Percentiles rank a stretch among this genome's conserved stretches.
phyloP scores from a whole-genome alignment of 2,329 filamentous ascomycete genomes.

The Apiospora arundinis region DNA sequence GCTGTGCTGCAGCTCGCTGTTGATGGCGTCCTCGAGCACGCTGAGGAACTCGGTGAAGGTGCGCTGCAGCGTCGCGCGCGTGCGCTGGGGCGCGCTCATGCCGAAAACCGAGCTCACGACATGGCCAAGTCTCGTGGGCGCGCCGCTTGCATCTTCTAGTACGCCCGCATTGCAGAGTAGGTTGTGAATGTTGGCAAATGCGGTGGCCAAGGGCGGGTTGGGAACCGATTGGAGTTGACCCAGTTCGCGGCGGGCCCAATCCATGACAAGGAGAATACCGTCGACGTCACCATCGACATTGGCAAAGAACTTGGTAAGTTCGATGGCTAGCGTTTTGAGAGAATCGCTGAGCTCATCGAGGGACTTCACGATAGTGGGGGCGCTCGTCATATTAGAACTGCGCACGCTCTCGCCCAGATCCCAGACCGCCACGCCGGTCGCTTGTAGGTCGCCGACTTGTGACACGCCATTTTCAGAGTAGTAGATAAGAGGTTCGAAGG shows the following conservation, averaged over 20 bases:
- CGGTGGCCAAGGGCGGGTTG: slow-evolving; percentile 68
- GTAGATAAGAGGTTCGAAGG: slow-evolving; percentile 93
- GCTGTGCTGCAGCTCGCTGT: slow-evolving; percentile 80
- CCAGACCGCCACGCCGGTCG: slow-evolving; percentile 92
- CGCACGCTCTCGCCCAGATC: slow-evolving; percentile 91
- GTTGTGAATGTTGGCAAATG: slow-evolving; percentile 84
- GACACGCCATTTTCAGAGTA: slow-evolving; percentile 89
- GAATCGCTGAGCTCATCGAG: slow-evolving; percentile 86
- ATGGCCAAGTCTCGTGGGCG: slow-evolving; percentile 72
- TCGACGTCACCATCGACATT: slow-evolving; percentile 94
- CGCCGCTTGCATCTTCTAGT: slow-evolving; percentile 59
- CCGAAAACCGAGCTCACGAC: slow-evolving; percentile 79
- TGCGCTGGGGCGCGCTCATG: slow-evolving; percentile 79
- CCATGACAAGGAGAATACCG: slow-evolving; percentile 91
- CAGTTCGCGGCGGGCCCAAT: slow-evolving; percentile 90
- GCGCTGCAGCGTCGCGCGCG: slow-evolving; percentile 79
- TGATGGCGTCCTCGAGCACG: slow-evolving; percentile 88
- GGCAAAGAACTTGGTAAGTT: slow-evolving; percentile 90
- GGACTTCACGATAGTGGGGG: slow-evolving; percentile 82
- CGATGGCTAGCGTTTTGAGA: slow-evolving; percentile 81
- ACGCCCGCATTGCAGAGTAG: slow-evolving; percentile 70
- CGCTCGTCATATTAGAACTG: slow-evolving; percentile 88
- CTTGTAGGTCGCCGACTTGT: slow-evolving; percentile 87
- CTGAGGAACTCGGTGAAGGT: slow-evolving; percentile 88
- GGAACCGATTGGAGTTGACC: slow-evolving; percentile 69